Base-by-base conservation (phyloP, 768 basidiomycete species). In the Filobasidium floriforme region DNA sequence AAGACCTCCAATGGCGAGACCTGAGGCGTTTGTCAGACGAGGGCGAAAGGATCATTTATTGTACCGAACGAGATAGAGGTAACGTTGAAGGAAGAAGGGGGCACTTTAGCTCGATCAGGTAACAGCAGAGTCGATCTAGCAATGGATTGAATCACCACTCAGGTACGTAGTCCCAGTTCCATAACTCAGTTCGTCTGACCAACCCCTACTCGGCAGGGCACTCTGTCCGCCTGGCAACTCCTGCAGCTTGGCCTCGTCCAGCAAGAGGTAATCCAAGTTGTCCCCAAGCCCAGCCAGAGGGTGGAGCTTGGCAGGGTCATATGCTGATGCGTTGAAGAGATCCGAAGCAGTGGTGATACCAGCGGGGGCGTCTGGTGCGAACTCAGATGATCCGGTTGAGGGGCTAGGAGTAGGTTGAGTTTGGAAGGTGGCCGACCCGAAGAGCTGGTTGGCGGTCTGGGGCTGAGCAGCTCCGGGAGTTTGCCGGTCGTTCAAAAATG, bases 91-190 rank as follows among this genome's bases (percentile, higher is more conserved):
- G 32, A 37, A 37, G 32, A 37, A 37, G 32, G 32, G 32, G 9
- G 32, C 32, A 37, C 32, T 37, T 37, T 37, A 37, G 32, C 32
- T 37, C 32, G 32, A 37, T 37, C 32, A 9, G 32, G 32, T 37
- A 3, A 9, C n/a, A 9, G 32, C 32, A 37, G 9, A 37, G 32
- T 37, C 9, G 32, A 37, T 37, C 32, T 37, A 9, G 32, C 40
- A n/a, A 41, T 41, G 2, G 49, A 7, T 67, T 61, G 69, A 87
- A 90, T 77, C 77, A 97, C 94, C 94, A 79, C 89, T 85, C 65
- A 99, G 87, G 86, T 99, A 99, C 82, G 92, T 96, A 71, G 93
- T 93, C 70, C 96, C 96, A 74, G 93, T 97, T 76, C 96, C 96
- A 81, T 98, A 97, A 85, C 92, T 97, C 67, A 99, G 81, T 82